Conservation (phyloP, 371 early-diverging fungal genomes). For the Chytridium lagenaria region DNA sequence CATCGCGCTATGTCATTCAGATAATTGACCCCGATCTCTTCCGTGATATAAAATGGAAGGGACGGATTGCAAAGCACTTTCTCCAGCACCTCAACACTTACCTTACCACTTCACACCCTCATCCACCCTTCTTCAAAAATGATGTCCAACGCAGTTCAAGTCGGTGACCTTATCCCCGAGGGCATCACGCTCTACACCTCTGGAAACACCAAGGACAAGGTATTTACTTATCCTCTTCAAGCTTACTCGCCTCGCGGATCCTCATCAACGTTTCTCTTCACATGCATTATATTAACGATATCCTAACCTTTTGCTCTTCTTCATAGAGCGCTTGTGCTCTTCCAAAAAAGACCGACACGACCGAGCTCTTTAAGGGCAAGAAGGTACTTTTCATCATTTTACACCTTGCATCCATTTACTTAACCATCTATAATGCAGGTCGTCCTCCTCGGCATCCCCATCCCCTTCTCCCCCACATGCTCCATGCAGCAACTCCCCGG, state of each 20-base stretch:
- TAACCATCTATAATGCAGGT: no score
- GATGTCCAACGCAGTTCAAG: background rate
- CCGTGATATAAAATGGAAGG: background rate
- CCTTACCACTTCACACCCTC: background rate
- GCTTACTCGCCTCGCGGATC: background rate
- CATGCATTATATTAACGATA: no score
- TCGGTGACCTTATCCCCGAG: background rate
- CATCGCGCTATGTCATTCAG: background rate
- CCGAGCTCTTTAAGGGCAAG: constrained; percentile 67
- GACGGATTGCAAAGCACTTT: background rate
- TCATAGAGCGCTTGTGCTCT: constrained; percentile 28
- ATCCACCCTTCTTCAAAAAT: background rate
- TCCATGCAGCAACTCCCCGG: constrained; percentile 66
- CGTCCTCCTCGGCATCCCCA: constrained; percentile 82
- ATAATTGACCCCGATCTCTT: background rate
- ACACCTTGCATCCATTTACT: no score
- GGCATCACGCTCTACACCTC: background rate
- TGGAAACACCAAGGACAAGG: background rate
- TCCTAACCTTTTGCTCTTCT: background rate
- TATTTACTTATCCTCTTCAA: background rate
- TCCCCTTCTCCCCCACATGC: constrained; percentile 82
- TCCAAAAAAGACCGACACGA: constrained; percentile 20
- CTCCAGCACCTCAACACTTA: background rate
- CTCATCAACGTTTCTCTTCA: no score
- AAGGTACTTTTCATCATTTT: constrained; percentile 80